These are phyloP conservation scores for Austroboletus eburneus DNA, from an alignment of 768 basidiomycete genomes.

Conservation along the genomic window DNA sequence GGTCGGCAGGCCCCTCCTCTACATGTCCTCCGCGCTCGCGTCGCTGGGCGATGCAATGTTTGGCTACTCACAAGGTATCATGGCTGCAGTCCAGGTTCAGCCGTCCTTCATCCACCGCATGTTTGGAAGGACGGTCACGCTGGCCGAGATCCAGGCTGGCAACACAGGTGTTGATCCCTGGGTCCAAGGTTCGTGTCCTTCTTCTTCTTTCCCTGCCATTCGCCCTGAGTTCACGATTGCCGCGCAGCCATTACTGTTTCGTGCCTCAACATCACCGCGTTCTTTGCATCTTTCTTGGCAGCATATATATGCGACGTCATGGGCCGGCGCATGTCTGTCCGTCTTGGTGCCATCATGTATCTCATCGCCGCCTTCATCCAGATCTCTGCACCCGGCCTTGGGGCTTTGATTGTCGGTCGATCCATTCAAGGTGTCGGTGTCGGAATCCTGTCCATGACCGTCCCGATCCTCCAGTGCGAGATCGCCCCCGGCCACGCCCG, in stretches of 20 bases:
- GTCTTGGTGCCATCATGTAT: conserved; percentile 47
- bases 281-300: conserved; percentile 41
- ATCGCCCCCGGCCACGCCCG: conserved; percentile 45
- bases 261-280: conserved; percentile 47
- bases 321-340: conserved; percentile 48
- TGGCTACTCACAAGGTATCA: conserved; percentile 52
- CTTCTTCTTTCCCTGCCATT: neutral
- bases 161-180: conserved; percentile 44
- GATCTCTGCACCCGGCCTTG: conserved; percentile 44
- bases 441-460: conserved; percentile 49
- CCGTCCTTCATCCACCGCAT: conserved; percentile 48
- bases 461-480: conserved; percentile 47
- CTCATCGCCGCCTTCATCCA: conserved; percentile 47
- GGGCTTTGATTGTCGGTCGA: conserved; percentile 38
- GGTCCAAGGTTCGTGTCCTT: conserved; percentile 37
- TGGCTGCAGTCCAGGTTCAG: conserved; percentile 49
- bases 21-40: conserved; percentile 49
- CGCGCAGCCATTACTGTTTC: conserved; percentile 44
- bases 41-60: conserved; percentile 56
- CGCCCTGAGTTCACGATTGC: neutral
- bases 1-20: conserved; percentile 45
- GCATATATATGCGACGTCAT: conserved; percentile 49
- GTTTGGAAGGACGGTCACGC: conserved; percentile 43
- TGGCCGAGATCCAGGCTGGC: conserved; percentile 40
- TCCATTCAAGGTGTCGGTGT: conserved; percentile 47